These are phyloP conservation scores for Annona cherimola DNA, from an alignment of 164 flowering plant species.

Conservation along the genomic window DNA sequence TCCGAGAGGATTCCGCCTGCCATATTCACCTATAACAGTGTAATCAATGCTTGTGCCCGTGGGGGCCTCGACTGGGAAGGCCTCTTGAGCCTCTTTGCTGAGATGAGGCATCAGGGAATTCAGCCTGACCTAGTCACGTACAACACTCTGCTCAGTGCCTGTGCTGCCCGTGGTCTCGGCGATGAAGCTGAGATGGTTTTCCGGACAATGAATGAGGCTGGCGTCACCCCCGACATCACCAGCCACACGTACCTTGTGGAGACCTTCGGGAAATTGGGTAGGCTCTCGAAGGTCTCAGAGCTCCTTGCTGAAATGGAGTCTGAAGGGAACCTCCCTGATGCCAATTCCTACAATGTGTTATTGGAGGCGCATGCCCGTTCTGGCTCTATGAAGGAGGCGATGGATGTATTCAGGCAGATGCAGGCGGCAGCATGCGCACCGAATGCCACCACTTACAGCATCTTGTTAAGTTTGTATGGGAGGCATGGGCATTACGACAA, in stretches of 20 bases:
- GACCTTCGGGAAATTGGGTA: slow-evolving; percentile 63
- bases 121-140: slow-evolving; percentile 89
- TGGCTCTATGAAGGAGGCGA: slow-evolving; percentile 68
- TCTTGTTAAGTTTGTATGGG: slow-evolving; percentile 81
- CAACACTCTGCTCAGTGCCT: slow-evolving; percentile 79
- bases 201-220: slow-evolving; percentile 89
- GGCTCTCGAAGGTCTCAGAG: slow-evolving; percentile 65
- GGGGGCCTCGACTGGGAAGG: slow-evolving; percentile 98
- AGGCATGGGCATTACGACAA: slow-evolving; percentile 75
- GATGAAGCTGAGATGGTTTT: slow-evolving; percentile 96
- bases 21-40: slow-evolving; percentile 80
- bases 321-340: slow-evolving; percentile 68
- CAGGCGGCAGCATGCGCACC: slow-evolving; percentile 74
- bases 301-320: slow-evolving; percentile 76
- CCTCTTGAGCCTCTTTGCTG: slow-evolving; percentile 82
- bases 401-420: slow-evolving; percentile 88
- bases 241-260: slow-evolving; percentile 77
- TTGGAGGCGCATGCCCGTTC: slow-evolving; percentile 65
- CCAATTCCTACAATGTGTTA: slow-evolving; percentile 73
- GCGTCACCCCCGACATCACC: slow-evolving; percentile 73
- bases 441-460: slow-evolving; percentile 79
- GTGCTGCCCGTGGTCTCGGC: slow-evolving; percentile 62
- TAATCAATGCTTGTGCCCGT: slow-evolving; percentile 75
- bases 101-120: slow-evolving; percentile 88
- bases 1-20: slow-evolving; percentile 57